phyloP scores from a whole-genome alignment of 2,329 filamentous ascomycete genomes.

The Scortechinia acanthostroma region DNA sequence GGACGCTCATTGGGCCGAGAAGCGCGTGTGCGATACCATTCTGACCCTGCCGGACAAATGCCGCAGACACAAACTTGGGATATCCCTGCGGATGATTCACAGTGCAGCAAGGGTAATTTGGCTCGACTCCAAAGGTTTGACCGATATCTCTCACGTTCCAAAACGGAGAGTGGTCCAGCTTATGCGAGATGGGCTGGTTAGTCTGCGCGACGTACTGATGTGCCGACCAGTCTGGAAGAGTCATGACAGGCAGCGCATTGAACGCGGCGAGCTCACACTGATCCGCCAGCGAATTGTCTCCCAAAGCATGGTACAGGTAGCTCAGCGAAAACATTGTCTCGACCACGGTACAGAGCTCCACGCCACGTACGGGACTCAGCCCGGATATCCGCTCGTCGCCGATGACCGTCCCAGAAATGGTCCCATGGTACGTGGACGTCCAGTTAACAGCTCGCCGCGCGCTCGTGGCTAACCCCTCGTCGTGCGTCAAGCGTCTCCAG shows the following conservation, averaged over 20 bases:
- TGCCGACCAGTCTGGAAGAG: slow-evolving; percentile 39
- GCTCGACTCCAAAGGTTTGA: slow-evolving; percentile 36
- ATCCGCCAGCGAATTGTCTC: slow-evolving; percentile 35
- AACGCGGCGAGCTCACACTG: slow-evolving; percentile 36
- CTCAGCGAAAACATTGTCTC: slow-evolving; percentile 40
- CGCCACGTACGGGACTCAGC: slow-evolving; percentile 29
- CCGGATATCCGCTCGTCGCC: slow-evolving; percentile 38
- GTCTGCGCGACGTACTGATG: slow-evolving; percentile 41
- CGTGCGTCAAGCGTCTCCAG: no score
- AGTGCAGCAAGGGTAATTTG: slow-evolving; percentile 41
- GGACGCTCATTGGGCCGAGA: slow-evolving; percentile 33
- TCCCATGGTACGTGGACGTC: slow-evolving; percentile 36
- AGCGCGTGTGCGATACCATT: slow-evolving; percentile 39
- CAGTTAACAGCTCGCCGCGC: slow-evolving; percentile 30
- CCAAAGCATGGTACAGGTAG: slow-evolving; percentile 39
- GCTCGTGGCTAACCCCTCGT: no score
- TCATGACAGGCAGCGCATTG: slow-evolving; percentile 38
- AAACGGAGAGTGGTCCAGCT: slow-evolving; percentile 28
- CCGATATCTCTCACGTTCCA: slow-evolving; percentile 34
- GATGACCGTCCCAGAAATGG: slow-evolving; percentile 35
- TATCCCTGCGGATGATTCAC: slow-evolving; percentile 45
- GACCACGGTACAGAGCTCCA: slow-evolving; percentile 40
- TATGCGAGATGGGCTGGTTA: slow-evolving; percentile 35
- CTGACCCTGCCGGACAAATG: slow-evolving; percentile 30
- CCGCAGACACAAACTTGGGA: slow-evolving; percentile 39